Percentiles rank a stretch among this genome's conserved stretches.
These are phyloP conservation scores for Penicillium fimorum DNA, from an alignment of 495 filamentous ascomycete species.

Conservation along the genomic window DNA sequence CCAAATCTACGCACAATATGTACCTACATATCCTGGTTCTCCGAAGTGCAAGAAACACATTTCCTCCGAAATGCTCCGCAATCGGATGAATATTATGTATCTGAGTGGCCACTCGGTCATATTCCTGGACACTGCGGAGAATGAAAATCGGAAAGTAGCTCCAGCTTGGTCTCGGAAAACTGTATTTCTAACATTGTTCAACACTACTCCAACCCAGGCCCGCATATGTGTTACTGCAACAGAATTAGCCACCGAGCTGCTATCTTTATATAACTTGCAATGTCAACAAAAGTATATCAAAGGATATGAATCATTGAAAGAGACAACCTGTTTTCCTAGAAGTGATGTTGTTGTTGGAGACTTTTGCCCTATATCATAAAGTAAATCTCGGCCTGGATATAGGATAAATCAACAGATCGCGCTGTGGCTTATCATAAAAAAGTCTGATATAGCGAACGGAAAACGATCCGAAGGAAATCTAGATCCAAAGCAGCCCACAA, in stretches of 20 bases:
- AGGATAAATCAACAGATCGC: background rate
- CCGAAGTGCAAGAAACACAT: background rate
- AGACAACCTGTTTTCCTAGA: background rate
- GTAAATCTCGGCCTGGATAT: background rate
- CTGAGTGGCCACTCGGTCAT: background rate
- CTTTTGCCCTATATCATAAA: background rate
- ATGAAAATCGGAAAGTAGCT: background rate
- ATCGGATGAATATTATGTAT: background rate
- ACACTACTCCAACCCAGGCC: conserved; percentile 2
- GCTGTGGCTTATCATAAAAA: no score
- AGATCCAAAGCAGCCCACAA: background rate
- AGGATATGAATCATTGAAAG: background rate
- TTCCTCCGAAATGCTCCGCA: conserved; percentile 2
- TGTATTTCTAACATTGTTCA: background rate
- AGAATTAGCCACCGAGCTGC: background rate
- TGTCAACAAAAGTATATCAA: background rate
- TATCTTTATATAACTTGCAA: background rate
- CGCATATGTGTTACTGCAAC: conserved; percentile 1
- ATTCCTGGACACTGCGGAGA: background rate
- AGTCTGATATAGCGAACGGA: no score
- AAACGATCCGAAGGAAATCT: background rate
- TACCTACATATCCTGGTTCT: background rate
- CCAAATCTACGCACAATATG: conserved; percentile 6
- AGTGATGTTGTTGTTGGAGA: background rate
- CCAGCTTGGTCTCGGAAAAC: background rate